These are phyloP conservation scores for Metschnikowia peoriensis DNA, from an alignment of 805 yeast genomes.

Conservation along the genomic window DNA sequence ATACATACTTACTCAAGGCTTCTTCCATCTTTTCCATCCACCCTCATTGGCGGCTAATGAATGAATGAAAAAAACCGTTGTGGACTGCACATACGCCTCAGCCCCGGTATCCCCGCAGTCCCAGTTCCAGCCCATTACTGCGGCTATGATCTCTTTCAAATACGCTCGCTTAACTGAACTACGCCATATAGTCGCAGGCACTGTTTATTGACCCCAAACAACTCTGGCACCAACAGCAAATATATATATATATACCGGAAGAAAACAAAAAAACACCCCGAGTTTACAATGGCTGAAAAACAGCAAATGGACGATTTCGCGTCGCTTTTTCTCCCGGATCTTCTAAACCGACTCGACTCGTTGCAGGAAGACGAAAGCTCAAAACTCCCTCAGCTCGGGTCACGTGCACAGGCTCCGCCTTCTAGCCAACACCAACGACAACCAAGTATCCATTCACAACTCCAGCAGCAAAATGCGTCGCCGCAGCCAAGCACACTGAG, in stretches of 20 bases:
- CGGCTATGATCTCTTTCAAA: no score
- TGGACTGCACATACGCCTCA: no score
- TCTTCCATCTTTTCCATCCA: no score
- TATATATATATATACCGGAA: no score
- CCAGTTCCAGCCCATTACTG: no score
- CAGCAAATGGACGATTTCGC: conserved; percentile 39
- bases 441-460: neutral
- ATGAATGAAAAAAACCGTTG: no score
- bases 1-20: no score
- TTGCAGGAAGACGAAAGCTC: conserved; percentile 1
- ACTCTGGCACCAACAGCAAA: neutral
- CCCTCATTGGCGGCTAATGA: no score
- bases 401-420: conserved; percentile 4
- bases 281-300: conserved; percentile 14
- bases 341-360: conserved; percentile 25
- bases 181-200: no score
- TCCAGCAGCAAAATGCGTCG: neutral
- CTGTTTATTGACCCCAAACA: no score
- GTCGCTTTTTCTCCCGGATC: conserved; percentile 41
- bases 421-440: neutral
- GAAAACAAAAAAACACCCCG: neutral
- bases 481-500: conserved; percentile 3
- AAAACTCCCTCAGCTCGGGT: neutral
- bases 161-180: no score
- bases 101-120: no score